Evolutionary conservation across 352 stramenopile genomes (phyloP).

Genomic region (Phytophthora syringae): DNA sequence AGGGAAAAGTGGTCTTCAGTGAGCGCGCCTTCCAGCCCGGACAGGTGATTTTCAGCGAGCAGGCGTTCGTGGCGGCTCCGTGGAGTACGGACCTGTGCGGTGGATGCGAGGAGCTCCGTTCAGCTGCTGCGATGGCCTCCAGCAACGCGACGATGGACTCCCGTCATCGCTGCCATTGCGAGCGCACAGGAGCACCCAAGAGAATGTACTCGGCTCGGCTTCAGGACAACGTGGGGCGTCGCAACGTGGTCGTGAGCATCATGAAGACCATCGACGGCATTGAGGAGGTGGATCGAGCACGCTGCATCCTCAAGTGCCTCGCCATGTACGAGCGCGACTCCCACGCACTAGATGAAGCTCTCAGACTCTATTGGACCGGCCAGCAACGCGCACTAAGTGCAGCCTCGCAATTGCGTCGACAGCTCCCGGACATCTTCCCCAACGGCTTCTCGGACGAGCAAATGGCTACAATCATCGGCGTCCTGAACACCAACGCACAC

Average conservation of each 20-base stretch:
- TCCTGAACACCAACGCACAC: slow-evolving; percentile 80
- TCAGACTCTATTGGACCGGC: slow-evolving; percentile 55
- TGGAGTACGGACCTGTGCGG: slow-evolving; percentile 75
- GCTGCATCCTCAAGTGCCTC: slow-evolving; percentile 75
- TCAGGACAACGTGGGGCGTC: slow-evolving; percentile 47
- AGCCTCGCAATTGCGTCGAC: slow-evolving; percentile 48
- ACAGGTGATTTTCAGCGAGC: slow-evolving; percentile 78
- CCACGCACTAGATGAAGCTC: slow-evolving; percentile 51
- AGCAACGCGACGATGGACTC: slow-evolving; percentile 21
- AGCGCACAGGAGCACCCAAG: slow-evolving; percentile 33
- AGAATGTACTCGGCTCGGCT: slow-evolving; percentile 54
- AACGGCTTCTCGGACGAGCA: slow-evolving; percentile 58
- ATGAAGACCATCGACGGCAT: slow-evolving; percentile 69
- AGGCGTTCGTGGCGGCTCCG: slow-evolving; percentile 73
- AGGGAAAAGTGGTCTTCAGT: slow-evolving; percentile 69
- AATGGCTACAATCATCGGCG: slow-evolving; percentile 70
- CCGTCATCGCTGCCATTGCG: slow-evolving; percentile 45
- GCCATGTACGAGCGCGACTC: slow-evolving; percentile 59
- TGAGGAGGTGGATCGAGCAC: slow-evolving; percentile 71
- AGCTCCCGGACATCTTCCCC: slow-evolving; percentile 62
- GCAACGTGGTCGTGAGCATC: slow-evolving; percentile 59
- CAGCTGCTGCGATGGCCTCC: too few relatives aligned
- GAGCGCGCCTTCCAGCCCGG: slow-evolving; percentile 60
- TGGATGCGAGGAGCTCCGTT: too few relatives aligned
- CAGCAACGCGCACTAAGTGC: slow-evolving; percentile 48